Conservation (phyloP, 352 stramenopile genomes). For the Pythium insidiosum region DNA sequence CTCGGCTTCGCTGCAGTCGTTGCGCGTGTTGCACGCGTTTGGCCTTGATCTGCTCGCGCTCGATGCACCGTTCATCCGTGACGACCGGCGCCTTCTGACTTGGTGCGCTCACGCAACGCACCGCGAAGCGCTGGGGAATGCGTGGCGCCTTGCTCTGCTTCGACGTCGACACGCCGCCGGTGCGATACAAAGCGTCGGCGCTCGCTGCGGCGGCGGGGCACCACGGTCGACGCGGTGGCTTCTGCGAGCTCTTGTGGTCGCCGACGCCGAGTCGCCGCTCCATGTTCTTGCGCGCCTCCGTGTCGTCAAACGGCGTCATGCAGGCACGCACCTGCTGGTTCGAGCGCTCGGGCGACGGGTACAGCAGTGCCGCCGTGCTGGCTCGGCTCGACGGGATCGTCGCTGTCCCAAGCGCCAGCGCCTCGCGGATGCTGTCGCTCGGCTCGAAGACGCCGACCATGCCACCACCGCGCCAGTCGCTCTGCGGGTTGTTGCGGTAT, state of each 20-base stretch:
- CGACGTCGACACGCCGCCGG: constrained; percentile 4
- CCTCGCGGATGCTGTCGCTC: constrained; percentile 24
- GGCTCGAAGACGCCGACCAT: constrained; percentile 45
- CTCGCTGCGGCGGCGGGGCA: constrained; percentile 27
- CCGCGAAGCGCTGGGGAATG: constrained; percentile 21
- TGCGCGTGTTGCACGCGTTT: constrained; percentile 21
- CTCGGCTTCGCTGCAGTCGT: constrained; percentile 16
- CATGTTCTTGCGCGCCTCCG: constrained; percentile 12
- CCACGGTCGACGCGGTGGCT: constrained; percentile 18
- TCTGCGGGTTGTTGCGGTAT: constrained; percentile 33
- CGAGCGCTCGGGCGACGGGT: constrained; percentile 2
- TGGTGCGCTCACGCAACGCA: constrained; percentile 13
- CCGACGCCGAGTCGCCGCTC: constrained; percentile 5
- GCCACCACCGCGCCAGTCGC: constrained; percentile 11
- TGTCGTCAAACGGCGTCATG: constrained; percentile 9
- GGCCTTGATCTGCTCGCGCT: constrained; percentile 21
- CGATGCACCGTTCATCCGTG: constrained; percentile 17
- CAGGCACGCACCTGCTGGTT: not conserved
- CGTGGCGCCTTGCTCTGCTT: constrained; percentile 7
- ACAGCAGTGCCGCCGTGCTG: constrained; percentile 8
- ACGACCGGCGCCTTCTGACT: constrained; percentile 11
- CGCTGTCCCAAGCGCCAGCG: too few relatives aligned
- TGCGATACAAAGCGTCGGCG: not conserved
- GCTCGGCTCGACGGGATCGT: too few relatives aligned
- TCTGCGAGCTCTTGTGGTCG: not conserved